phyloP scores from a whole-genome alignment of 164 flowering plant genomes.

The Kingdonia uniflora region DNA sequence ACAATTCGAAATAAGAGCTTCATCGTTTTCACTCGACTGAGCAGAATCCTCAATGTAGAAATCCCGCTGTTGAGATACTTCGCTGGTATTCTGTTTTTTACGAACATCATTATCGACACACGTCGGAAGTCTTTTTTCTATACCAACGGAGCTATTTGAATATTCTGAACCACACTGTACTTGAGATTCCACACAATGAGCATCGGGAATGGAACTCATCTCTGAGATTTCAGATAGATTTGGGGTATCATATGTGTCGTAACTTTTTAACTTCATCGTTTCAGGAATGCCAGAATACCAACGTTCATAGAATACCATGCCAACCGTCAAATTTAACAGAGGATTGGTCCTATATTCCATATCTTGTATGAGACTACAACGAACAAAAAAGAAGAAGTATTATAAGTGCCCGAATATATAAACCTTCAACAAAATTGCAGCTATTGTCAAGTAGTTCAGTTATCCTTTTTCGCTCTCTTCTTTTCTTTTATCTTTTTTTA shows the following conservation, averaged over 20 bases:
- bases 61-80: conserved; percentile 11
- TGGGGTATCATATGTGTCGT: conserved; percentile 13
- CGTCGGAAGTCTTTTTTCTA: conserved; percentile 16
- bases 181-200: conserved; percentile 12
- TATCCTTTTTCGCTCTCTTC: background rate
- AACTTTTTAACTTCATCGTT: conserved; percentile 34
- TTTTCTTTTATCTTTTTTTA: background rate
- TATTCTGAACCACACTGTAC: conserved; percentile 28
- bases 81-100: conserved; percentile 10
- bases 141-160: conserved; percentile 52
- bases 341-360: conserved; percentile 28
- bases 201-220: conserved; percentile 12
- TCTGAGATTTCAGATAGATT: conserved; percentile 19
- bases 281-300: conserved; percentile 51
- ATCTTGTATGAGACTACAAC: conserved; percentile 41
- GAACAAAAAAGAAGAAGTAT: background rate
- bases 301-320: conserved; percentile 47
- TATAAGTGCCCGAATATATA: background rate
- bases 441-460: background rate
- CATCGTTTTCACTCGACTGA: conserved; percentile 22
- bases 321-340: conserved; percentile 41
- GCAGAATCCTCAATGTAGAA: conserved; percentile 27
- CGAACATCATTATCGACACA: conserved; percentile 10
- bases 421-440: background rate
- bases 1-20: conserved; percentile 6